phyloP scores from a whole-genome alignment of 345 rosid species.

The Capsella bursapastoris region DNA sequence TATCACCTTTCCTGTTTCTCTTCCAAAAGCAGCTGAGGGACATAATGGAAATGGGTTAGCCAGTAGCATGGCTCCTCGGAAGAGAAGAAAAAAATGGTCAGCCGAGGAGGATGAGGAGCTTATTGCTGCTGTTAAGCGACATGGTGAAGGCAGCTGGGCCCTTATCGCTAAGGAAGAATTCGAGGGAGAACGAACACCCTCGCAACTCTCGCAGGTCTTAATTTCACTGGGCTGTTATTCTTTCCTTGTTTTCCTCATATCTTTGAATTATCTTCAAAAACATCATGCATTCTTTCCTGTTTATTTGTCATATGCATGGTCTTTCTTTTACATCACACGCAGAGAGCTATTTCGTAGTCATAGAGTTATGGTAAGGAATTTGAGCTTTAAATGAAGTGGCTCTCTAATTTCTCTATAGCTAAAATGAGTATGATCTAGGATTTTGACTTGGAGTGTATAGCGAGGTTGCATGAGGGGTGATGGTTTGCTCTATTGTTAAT shows the following conservation, averaged over 20 bases:
- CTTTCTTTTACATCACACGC: conserved; percentile 2
- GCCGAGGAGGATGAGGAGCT: conserved; percentile 63
- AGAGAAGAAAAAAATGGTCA: conserved; percentile 77
- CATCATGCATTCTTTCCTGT: conserved; percentile 22
- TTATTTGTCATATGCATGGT: conserved; percentile 22
- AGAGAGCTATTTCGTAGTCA: conserved; percentile 12
- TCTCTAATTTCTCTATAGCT: conserved; percentile 13
- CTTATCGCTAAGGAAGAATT: conserved; percentile 64
- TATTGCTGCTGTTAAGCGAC: conserved; percentile 72
- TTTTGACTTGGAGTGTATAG: conserved; percentile 4
- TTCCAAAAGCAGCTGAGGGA: conserved; percentile 70
- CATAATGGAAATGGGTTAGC: conserved; percentile 55
- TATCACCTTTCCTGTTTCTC: conserved; percentile 80
- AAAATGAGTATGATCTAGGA: conserved; percentile 14
- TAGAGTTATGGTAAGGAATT: conserved; percentile 12
- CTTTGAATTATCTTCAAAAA: conserved; percentile 2
- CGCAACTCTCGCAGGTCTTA: conserved; percentile 87
- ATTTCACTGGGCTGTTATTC: conserved; percentile 16
- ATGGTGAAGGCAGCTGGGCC: conserved; percentile 94
- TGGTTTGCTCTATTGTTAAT: conserved; percentile 3
- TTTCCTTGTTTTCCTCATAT: conserved; percentile 1
- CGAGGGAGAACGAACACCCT: conserved; percentile 73
- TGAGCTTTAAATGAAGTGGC: background rate
- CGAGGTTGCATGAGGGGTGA: background rate
- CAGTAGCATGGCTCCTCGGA: conserved; percentile 55